Percentiles rank a stretch among this genome's conserved stretches.
These are phyloP conservation scores for Coemansia sp. DNA, from an alignment of 192 early-diverging fungal genomes.

Conservation along the genomic window DNA sequence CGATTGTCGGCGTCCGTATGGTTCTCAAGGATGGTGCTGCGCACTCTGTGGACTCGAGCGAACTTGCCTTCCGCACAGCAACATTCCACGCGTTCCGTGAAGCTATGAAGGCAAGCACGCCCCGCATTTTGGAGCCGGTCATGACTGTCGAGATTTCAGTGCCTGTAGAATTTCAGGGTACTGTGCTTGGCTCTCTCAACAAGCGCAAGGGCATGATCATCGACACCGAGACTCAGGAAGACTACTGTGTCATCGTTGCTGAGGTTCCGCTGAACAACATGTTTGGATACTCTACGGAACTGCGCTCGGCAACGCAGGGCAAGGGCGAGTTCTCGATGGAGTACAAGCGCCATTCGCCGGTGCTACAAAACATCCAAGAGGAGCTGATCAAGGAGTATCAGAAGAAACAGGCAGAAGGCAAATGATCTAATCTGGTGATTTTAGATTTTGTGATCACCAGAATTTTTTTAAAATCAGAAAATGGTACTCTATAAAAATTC, in stretches of 20 bases:
- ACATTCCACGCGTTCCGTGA: slow-evolving; percentile 87
- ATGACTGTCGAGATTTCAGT: slow-evolving; percentile 93
- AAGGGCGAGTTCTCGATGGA: slow-evolving; percentile 99
- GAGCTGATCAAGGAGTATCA: slow-evolving; percentile 86
- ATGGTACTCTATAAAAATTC: neutral
- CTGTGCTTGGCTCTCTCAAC: slow-evolving; percentile 89
- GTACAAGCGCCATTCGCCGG: slow-evolving; percentile 84
- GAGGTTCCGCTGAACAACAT: slow-evolving; percentile 97
- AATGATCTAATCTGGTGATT: slow-evolving; percentile 5
- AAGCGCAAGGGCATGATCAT: slow-evolving; percentile 96
- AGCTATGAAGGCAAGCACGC: slow-evolving; percentile 76
- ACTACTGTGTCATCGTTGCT: slow-evolving; percentile 81
- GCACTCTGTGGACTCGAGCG: slow-evolving; percentile 94
- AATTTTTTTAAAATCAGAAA: slow-evolving; percentile 18
- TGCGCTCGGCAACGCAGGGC: slow-evolving; percentile 88
- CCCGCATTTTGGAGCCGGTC: slow-evolving; percentile 90
- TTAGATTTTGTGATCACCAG: slow-evolving; percentile 5
- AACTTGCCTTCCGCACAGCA: slow-evolving; percentile 93
- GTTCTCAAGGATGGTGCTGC: slow-evolving; percentile 89
- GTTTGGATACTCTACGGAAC: slow-evolving; percentile 98
- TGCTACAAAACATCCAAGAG: slow-evolving; percentile 76
- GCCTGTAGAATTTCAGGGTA: slow-evolving; percentile 91
- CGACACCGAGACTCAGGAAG: slow-evolving; percentile 90
- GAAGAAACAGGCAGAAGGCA: slow-evolving; percentile 62
- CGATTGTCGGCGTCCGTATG: slow-evolving; percentile 81